Percentiles rank a stretch among this genome's conserved stretches.
These are phyloP conservation scores for Pouteria campechiana DNA, from an alignment of 179 eudicot species.

Conservation along the genomic window DNA sequence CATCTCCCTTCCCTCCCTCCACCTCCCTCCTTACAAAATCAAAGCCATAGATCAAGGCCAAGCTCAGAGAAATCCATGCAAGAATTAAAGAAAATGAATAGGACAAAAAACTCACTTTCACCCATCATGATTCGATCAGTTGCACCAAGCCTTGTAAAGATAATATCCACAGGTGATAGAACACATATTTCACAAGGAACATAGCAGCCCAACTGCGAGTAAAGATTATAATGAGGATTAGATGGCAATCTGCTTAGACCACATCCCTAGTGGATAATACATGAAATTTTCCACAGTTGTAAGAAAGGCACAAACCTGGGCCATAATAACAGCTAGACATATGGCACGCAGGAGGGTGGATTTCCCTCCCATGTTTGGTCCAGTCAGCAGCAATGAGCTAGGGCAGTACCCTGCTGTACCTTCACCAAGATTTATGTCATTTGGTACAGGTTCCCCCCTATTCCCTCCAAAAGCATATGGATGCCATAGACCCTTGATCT, in stretches of 20 bases:
- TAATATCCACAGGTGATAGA: conserved; percentile 78
- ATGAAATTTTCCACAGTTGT: neutral
- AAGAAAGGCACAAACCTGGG: conserved; percentile 55
- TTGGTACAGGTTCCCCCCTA: conserved; percentile 78
- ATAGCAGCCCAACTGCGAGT: conserved; percentile 85
- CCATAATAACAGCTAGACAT: conserved; percentile 79
- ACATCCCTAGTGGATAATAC: too few species aligned
- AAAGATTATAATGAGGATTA: neutral
- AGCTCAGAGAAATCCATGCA: neutral
- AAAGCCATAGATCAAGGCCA: too few species aligned
- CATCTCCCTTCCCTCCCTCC: too few species aligned
- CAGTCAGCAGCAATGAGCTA: conserved; percentile 77
- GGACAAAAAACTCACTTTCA: conserved; percentile 63
- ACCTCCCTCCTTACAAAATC: too few species aligned
- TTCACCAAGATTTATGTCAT: conserved; percentile 68
- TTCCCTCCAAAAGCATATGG: conserved; percentile 74
- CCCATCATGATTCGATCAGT: conserved; percentile 97
- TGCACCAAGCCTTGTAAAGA: conserved; percentile 97
- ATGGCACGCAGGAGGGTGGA: conserved; percentile 93
- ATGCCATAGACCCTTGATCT: conserved; percentile 86
- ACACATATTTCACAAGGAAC: conserved; percentile 76
- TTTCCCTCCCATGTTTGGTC: conserved; percentile 99
- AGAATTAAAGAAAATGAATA: neutral
- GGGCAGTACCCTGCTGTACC: conserved; percentile 36
- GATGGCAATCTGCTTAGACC: too few species aligned